phyloP scores from a whole-genome alignment of 2,329 filamentous ascomycete species.

The Colletotrichum sp. region DNA sequence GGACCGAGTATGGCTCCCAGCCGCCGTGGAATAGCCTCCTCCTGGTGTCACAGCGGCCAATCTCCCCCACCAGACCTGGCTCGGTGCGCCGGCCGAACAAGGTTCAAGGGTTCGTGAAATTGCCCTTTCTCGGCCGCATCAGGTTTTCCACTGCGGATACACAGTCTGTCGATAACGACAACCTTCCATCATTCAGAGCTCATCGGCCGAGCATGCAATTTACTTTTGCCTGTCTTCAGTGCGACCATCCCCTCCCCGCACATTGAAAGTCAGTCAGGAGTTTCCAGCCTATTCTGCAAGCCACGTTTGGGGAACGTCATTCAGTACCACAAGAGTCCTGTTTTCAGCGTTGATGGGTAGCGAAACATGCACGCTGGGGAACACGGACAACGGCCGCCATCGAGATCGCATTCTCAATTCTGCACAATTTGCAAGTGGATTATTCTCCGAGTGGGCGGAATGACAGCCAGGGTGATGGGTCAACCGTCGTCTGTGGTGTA shows the following conservation, averaged over 20 bases:
- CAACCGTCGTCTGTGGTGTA: neutral
- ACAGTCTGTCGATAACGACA: neutral
- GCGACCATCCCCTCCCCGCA: neutral
- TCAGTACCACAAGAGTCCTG: neutral
- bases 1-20: neutral
- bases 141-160: neutral
- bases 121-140: slow-evolving; percentile 4
- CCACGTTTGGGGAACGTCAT: slow-evolving; percentile 11
- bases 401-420: neutral
- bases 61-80: neutral
- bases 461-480: neutral
- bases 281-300: neutral
- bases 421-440: neutral
- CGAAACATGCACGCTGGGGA: neutral
- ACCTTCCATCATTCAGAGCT: slow-evolving; percentile 7
- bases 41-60: neutral
- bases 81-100: neutral
- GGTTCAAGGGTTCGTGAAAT: slow-evolving; percentile 15
- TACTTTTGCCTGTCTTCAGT: neutral
- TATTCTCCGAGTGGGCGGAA: slow-evolving; percentile 1
- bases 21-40: neutral
- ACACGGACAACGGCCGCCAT: slow-evolving; percentile 1
- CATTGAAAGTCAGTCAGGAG: neutral
- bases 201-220: neutral
- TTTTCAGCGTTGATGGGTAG: neutral